Conservation (phyloP, 129 eudicot genomes). For the Heracleum sosnowskyi region DNA sequence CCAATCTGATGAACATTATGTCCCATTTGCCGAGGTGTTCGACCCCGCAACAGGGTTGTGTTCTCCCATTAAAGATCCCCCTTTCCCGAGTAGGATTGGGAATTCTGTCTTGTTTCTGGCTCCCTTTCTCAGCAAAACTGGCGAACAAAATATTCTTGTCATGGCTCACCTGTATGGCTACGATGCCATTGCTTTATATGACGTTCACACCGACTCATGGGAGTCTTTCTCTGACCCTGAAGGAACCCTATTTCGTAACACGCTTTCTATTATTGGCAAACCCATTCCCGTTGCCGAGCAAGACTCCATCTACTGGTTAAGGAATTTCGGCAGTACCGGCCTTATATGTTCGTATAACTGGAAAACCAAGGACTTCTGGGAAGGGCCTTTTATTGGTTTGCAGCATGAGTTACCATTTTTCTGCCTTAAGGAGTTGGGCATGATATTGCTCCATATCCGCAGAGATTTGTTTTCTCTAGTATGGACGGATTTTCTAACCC, state of each 20-base stretch:
- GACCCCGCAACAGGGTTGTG: background rate
- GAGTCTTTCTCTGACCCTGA: background rate
- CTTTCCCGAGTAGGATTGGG: background rate
- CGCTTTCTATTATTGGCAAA: background rate
- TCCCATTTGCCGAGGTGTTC: background rate
- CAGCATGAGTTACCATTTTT: background rate
- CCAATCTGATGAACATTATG: too few relatives aligned
- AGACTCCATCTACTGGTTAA: background rate
- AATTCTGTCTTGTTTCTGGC: background rate
- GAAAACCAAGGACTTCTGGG: background rate
- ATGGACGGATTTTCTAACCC: background rate
- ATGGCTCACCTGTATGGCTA: background rate
- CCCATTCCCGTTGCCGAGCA: background rate
- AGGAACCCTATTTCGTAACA: background rate
- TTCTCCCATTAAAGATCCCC: background rate
- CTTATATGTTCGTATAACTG: background rate
- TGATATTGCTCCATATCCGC: background rate
- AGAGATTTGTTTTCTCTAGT: background rate
- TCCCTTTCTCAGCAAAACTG: background rate
- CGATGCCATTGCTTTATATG: background rate
- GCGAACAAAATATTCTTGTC: background rate
- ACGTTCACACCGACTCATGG: background rate
- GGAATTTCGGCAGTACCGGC: background rate
- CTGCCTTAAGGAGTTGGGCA: background rate
- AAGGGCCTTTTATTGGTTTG: background rate